Base-by-base conservation (phyloP, 345 rosid genomes). In the Eucalyptus cladocalyx region DNA sequence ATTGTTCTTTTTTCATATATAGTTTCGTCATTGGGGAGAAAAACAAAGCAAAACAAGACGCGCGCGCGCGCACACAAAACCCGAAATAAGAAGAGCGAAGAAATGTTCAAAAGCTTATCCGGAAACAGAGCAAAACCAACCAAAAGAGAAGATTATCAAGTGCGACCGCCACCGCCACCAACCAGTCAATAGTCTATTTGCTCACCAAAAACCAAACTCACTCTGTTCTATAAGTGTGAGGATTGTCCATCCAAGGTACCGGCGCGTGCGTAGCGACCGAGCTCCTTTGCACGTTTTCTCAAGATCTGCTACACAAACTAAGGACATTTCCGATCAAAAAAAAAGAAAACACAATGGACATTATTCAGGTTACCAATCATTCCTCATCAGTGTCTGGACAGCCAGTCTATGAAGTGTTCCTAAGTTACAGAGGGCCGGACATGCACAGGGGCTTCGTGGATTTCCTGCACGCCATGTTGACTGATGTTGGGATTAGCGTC, bases 371-470 rank as follows among this genome's bases (percentile, higher is more conserved):
- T 4, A 21, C 11, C 11, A 0, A 9, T 8, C 26, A 0, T 8
- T 19, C 11, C 23, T 67, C 23, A 17, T 32, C 42, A 2, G 0
- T 0, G 23, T 14, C 42, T 16, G 0, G 0, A 67, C 23, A 2
- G 21, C 23, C 2, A 32, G 0, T 0, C 21, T n/a, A 76, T 3
- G 69, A 88, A 13, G 89, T 88, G 16, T 88, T 88, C 69, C 11
- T 88, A 24, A 76, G 89, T 6, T 88, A 1, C 50, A 34, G 89
- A 15, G 72, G 89, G 30, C 6, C 10, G 10, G 42, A 88, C 0
- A 50, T 49, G 9, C 40, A 11, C 0, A 37, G 6, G 5, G 15
- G 15, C 8, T 76, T 88, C 2, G 18, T 7, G 3, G 67, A 76
- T 23, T 7, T 15, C 49, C 30, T 88, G 65, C 9, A 72, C 3